A percentile compares a stretch with the other conserved stretches of the same genome.
Evolutionary conservation across 2,329 filamentous ascomycete species (phyloP).

Genomic region (Paecilomyces fulvus): DNA sequence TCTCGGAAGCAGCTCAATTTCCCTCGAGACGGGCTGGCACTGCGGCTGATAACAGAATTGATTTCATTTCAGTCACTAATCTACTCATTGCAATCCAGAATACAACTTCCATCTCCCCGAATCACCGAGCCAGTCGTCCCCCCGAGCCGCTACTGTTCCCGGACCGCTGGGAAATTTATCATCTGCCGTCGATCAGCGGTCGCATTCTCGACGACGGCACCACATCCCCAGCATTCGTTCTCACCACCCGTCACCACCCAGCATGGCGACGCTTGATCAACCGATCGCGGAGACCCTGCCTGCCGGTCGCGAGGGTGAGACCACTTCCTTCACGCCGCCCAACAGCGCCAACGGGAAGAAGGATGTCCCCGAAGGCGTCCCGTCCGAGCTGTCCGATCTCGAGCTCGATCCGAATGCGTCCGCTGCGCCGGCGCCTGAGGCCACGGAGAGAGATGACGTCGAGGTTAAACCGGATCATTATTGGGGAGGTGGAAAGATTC

Average conservation of each 20-base stretch:
- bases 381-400: conserved; percentile 34
- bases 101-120: neutral
- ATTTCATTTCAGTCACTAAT: neutral
- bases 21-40: neutral
- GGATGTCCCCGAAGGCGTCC: conserved; percentile 32
- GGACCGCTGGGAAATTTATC: conserved; percentile 33
- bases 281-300: conserved; percentile 17
- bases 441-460: conserved; percentile 57
- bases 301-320: conserved; percentile 15
- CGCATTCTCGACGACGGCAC: conserved; percentile 31
- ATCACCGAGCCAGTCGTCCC: conserved; percentile 5
- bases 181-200: conserved; percentile 37
- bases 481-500: conserved; percentile 72
- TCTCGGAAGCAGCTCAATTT: neutral
- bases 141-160: conserved; percentile 15
- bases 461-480: conserved; percentile 80
- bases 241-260: conserved; percentile 10
- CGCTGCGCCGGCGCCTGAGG: conserved; percentile 14
- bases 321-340: conserved; percentile 34
- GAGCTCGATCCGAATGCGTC: conserved; percentile 26
- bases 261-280: conserved; percentile 29
- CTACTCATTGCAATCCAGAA: neutral
- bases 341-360: conserved; percentile 38
- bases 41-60: neutral
- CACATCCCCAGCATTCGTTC: conserved; percentile 7